Conservation (phyloP, 2,329 filamentous ascomycete genomes). For the Colletotrichum tropicicola region DNA sequence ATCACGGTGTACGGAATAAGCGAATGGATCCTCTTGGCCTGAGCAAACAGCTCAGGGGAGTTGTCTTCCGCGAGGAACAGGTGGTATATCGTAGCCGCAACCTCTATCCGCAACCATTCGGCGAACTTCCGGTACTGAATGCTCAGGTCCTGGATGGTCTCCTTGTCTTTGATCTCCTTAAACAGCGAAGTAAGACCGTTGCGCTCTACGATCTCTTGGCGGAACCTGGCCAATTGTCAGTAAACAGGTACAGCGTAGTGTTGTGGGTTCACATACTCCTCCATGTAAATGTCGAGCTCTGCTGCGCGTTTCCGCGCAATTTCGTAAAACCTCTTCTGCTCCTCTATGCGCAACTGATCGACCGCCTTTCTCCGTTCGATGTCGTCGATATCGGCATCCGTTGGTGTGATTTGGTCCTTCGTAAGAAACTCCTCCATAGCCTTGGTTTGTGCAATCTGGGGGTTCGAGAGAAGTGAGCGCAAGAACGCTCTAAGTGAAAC, state of each 20-base stretch:
- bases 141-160: constrained; percentile 86
- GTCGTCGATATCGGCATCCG: constrained; percentile 85
- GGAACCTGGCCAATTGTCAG: constrained; percentile 58
- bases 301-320: constrained; percentile 90
- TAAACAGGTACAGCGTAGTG: constrained; percentile 12
- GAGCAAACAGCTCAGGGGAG: constrained; percentile 93
- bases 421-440: constrained; percentile 88
- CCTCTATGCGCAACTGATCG: constrained; percentile 88
- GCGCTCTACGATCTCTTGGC: constrained; percentile 71
- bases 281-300: constrained; percentile 98
- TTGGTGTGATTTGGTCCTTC: constrained; percentile 74
- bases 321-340: constrained; percentile 95
- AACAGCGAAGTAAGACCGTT: constrained; percentile 94
- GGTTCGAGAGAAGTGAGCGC: constrained; percentile 85
- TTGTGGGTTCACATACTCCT: constrained; percentile 64
- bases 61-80: constrained; percentile 98
- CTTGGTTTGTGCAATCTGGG: constrained; percentile 82
- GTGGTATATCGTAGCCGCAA: constrained; percentile 96
- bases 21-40: constrained; percentile 93
- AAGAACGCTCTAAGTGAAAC: constrained; percentile 92
- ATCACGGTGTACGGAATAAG: constrained; percentile 91
- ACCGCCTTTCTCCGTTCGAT: constrained; percentile 81
- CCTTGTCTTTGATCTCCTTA: constrained; percentile 89
- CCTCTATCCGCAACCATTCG: constrained; percentile 96
- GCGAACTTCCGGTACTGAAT: constrained; percentile 98